Evolutionary conservation across 768 basidiomycete species (phyloP), one percentile per base, ranked within the genome.

Genomic region (Russula griseocarnosa): DNA sequence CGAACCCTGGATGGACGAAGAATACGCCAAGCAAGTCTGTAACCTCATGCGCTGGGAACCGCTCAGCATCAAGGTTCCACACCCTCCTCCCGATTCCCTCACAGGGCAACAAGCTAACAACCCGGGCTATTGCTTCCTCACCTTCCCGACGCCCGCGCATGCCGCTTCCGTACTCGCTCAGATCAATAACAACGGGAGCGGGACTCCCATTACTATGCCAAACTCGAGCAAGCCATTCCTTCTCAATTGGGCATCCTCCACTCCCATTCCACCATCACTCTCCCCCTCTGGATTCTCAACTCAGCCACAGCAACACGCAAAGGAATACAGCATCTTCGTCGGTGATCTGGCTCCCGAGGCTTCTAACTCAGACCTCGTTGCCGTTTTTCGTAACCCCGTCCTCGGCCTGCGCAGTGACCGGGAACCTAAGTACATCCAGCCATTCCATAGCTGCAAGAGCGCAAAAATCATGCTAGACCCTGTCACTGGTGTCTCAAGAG

Each of bases 1-100:
- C 60, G 94, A 96, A 75, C 86, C 88, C 69, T 96, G 94, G 94
- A 95, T 96, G 94, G 92, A 95, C 77, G 92, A 94, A 83, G 88
- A 91, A 73, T 96, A 94, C 79, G 90, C 87, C 50, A 88, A 89
- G 75, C 89, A 92, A 73, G 90, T 94, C 71, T 92, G 92, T 75
- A 77, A 74, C 51, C 78, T 93, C 72, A 91, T 94, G 89, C 85
- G 87, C 62, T 95, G 94, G 93, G 89, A 92, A 63, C 82, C 86
- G 18, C 79, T 85, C 71, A 81, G 73, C 73, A 84, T 91, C 76
- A 86, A 86, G 74, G 84, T 92, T 40, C 89, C 90, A 18, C 83
- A 77, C 63, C 81, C 84, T 20, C 73, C 81, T 49, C 81, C 82
- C 26, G 87, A 86, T 69, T 77, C 82, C 34, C 69, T 79, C 62